These are phyloP conservation scores for Cladosporium austrohemisphaericum DNA, from an alignment of 2,329 filamentous ascomycete species.

Conservation along the genomic window DNA sequence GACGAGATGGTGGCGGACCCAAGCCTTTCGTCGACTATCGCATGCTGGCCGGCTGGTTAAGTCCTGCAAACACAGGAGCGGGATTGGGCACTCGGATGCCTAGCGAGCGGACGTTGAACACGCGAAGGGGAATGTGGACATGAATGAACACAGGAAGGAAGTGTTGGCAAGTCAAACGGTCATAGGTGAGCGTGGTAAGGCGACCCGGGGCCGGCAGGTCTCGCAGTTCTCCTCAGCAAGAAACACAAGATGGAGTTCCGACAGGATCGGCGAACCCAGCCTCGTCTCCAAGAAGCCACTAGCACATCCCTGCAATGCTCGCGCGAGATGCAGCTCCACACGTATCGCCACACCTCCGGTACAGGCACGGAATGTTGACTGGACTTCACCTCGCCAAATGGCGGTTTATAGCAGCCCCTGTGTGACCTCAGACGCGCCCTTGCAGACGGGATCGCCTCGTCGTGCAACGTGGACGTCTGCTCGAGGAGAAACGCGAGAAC, in stretches of 20 bases:
- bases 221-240: conserved; percentile 6
- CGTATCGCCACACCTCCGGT: not conserved
- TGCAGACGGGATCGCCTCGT: conserved; percentile 7
- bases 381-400: conserved; percentile 9
- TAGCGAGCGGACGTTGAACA: conserved; percentile 3
- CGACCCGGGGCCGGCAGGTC: not conserved
- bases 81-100: not conserved
- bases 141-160: too few species aligned
- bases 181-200: conserved; percentile 12
- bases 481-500: not conserved
- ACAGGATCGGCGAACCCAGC: conserved; percentile 7
- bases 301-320: conserved; percentile 5
- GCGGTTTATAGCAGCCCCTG: not conserved
- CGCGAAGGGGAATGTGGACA: conserved; percentile 4
- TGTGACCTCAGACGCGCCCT: conserved; percentile 4
- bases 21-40: conserved; percentile 10
- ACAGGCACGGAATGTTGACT: not conserved
- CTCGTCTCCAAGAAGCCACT: not conserved
- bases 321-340: conserved; percentile 5
- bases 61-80: conserved; percentile 8
- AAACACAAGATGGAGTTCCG: conserved; percentile 4
- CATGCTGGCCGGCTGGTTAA: conserved; percentile 4
- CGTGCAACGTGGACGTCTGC: not conserved
- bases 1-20: conserved; percentile 7
- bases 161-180: conserved; percentile 10